These are phyloP conservation scores for Dissophora ornata DNA, from an alignment of 192 early-diverging fungal genomes.

Conservation along the genomic window DNA sequence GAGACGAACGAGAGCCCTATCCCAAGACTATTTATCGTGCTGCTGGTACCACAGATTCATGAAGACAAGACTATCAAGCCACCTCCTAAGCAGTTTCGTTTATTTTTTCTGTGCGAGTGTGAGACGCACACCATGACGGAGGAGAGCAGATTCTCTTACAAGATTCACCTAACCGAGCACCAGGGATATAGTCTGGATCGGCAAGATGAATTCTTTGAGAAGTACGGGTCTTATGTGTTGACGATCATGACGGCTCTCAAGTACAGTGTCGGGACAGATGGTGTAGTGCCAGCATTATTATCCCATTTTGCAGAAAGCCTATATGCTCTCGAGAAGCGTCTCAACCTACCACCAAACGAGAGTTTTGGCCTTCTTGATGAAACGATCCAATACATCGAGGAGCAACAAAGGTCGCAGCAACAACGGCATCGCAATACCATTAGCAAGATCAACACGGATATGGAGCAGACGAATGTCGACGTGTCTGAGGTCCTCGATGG, in stretches of 20 bases:
- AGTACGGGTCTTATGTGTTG: constrained; percentile 4
- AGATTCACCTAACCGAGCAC: constrained; percentile 4
- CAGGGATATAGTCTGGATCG: constrained; percentile 5
- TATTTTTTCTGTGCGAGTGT: constrained; percentile 16
- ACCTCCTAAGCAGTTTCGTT: neutral
- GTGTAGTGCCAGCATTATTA: neutral
- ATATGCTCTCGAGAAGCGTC: neutral
- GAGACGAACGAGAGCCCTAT: neutral
- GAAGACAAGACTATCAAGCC: neutral
- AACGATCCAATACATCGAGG: too few species aligned
- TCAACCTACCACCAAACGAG: neutral
- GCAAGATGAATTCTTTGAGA: neutral
- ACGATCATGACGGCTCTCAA: neutral
- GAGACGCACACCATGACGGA: neutral
- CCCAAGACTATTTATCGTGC: constrained; percentile 12
- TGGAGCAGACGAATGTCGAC: too few species aligned
- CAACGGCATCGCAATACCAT: too few species aligned
- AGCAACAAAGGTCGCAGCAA: too few species aligned
- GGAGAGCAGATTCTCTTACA: neutral
- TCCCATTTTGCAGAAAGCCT: neutral
- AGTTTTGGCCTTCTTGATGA: too few species aligned
- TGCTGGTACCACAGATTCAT: neutral
- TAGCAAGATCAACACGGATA: too few species aligned
- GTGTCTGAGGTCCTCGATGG: too few species aligned
- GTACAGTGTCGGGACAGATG: neutral